Percentiles rank a stretch among this genome's conserved stretches.
phyloP scores from a whole-genome alignment of 116 monocot genomes.

The Posidonia oceanica region DNA sequence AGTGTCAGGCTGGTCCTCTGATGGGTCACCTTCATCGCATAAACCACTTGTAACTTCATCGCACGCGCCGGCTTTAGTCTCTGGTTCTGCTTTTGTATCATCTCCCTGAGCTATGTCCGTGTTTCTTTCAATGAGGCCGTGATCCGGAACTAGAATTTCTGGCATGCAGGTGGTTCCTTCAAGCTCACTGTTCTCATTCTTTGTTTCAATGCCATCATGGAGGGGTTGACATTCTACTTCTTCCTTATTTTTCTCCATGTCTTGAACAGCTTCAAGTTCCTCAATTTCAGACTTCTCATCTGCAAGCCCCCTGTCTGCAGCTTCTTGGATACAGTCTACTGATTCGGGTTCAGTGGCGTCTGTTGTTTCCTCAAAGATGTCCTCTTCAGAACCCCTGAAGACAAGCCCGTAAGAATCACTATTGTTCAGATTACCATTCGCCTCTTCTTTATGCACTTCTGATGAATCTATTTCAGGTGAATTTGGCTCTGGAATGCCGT shows the following conservation, averaged over 20 bases:
- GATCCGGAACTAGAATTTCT: not conserved
- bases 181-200: not conserved
- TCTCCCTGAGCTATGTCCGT: not conserved
- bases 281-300: not conserved
- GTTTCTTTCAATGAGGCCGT: not conserved
- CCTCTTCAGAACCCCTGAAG: not conserved
- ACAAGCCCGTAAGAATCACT: not conserved
- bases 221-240: not conserved
- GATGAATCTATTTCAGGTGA: not conserved
- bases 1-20: too few species aligned
- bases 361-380: not conserved
- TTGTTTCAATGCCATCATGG: not conserved
- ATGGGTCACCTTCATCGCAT: not conserved
- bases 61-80: not conserved
- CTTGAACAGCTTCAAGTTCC: not conserved
- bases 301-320: not conserved
- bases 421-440: not conserved
- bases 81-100: not conserved
- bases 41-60: not conserved
- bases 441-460: not conserved
- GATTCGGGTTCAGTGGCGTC: not conserved
- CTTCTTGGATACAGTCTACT: not conserved
- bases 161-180: not conserved
- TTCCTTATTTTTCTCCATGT: not conserved
- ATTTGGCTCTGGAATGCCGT: not conserved